Evolutionary conservation across 2,329 filamentous ascomycete genomes (phyloP).

Genomic region (Pestalotiopsis sp.): DNA sequence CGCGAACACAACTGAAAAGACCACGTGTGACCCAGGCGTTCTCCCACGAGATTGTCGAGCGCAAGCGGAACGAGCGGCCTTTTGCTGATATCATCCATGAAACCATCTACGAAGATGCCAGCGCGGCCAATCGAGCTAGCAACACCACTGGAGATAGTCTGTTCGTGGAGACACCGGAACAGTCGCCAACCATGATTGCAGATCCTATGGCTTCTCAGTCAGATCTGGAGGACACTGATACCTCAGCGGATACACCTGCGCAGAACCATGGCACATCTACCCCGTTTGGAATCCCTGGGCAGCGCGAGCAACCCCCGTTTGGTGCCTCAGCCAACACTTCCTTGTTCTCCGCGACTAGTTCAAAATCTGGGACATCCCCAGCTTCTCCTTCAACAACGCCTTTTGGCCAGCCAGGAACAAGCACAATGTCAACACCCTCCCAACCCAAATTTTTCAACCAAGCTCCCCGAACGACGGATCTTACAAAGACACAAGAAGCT

Average conservation of each 20-base stretch:
- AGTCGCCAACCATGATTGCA: constrained; percentile 11
- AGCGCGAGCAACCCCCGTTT: not conserved
- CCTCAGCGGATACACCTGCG: constrained; percentile 9
- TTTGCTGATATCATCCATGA: constrained; percentile 59
- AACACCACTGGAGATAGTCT: constrained; percentile 23
- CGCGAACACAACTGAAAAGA: constrained; percentile 46
- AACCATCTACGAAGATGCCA: constrained; percentile 47
- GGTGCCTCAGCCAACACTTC: constrained; percentile 9
- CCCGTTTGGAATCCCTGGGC: not conserved
- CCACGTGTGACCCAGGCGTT: constrained; percentile 58
- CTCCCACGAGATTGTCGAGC: constrained; percentile 60
- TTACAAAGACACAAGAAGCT: not conserved
- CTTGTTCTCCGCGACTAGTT: not conserved
- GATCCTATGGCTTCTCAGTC: constrained; percentile 12
- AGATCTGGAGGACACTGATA: constrained; percentile 17
- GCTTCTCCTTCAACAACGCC: not conserved
- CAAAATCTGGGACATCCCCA: not conserved
- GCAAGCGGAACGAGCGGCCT: constrained; percentile 55
- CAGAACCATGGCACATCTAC: not conserved
- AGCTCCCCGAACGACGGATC: not conserved
- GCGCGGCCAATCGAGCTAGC: constrained; percentile 18
- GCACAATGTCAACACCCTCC: not conserved
- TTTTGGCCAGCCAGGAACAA: not conserved
- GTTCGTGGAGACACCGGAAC: constrained; percentile 27
- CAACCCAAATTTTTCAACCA: not conserved